phyloP scores from a whole-genome alignment of 768 basidiomycete species.

The Macrolepiota dolichaula region DNA sequence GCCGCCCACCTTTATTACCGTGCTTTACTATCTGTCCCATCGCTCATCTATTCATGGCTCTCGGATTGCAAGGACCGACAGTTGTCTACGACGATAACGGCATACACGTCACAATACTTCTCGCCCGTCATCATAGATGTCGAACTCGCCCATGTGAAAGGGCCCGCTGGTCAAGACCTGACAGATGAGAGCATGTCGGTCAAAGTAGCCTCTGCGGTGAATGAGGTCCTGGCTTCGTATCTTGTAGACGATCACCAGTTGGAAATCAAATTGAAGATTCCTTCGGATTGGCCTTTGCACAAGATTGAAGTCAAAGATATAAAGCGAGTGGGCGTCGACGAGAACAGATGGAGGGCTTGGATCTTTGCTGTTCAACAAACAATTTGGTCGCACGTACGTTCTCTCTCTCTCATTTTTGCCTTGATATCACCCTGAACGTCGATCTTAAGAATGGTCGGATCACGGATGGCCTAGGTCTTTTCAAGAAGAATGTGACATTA shows the following conservation, averaged over 20 bases:
- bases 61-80: constrained; percentile 87
- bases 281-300: constrained; percentile 87
- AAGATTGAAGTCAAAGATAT: constrained; percentile 85
- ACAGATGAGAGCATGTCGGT: constrained; percentile 76
- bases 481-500: constrained; percentile 89
- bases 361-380: constrained; percentile 88
- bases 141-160: constrained; percentile 74
- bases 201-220: constrained; percentile 55
- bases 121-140: constrained; percentile 84
- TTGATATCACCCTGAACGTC: background rate
- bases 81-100: constrained; percentile 68
- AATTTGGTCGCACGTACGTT: constrained; percentile 78
- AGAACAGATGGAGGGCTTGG: constrained; percentile 92
- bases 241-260: constrained; percentile 90
- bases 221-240: constrained; percentile 84
- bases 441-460: constrained; percentile 82
- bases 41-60: constrained; percentile 83
- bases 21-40: constrained; percentile 77
- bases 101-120: constrained; percentile 81
- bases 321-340: constrained; percentile 82
- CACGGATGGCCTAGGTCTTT: constrained; percentile 81
- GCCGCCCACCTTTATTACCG: constrained; percentile 90
- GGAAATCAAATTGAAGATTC: constrained; percentile 84
- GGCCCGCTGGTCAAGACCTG: constrained; percentile 52
- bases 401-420: background rate